A percentile compares a stretch with the other conserved stretches of the same genome.
These are phyloP conservation scores for Xanthoconium stramineum DNA, from an alignment of 768 basidiomycete genomes.

Conservation along the genomic window DNA sequence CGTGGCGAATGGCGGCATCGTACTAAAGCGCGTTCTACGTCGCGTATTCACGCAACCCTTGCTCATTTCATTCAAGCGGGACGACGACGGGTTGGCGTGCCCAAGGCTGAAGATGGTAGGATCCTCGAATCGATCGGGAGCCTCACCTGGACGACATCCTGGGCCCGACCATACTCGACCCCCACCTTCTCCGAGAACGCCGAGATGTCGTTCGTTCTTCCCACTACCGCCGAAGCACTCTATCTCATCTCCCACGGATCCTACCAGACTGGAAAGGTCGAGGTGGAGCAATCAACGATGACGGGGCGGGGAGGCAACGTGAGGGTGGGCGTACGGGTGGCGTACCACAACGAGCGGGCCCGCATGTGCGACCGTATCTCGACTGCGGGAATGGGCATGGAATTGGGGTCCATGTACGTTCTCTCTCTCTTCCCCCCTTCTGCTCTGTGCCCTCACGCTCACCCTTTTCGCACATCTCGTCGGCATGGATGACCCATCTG, in stretches of 20 bases:
- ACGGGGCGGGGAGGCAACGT: constrained; percentile 9
- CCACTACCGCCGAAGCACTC: constrained; percentile 27
- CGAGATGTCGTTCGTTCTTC: constrained; percentile 29
- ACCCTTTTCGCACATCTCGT: too few species aligned
- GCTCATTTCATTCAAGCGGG: neutral
- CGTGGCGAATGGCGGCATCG: neutral
- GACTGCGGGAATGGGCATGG: constrained; percentile 29
- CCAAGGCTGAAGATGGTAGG: constrained; percentile 13
- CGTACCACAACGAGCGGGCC: constrained; percentile 26
- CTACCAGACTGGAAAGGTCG: constrained; percentile 20
- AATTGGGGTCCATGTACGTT: constrained; percentile 36
- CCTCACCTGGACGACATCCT: constrained; percentile 16
- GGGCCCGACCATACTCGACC: constrained; percentile 16
- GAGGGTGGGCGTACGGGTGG: constrained; percentile 28
- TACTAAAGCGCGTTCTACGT: neutral
- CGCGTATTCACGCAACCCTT: too few species aligned
- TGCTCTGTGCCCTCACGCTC: neutral
- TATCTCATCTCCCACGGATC: constrained; percentile 33
- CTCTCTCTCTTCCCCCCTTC: neutral
- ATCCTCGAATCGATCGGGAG: constrained; percentile 11
- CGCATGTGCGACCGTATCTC: constrained; percentile 30
- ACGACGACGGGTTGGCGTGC: constrained; percentile 1
- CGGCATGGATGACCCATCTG: neutral
- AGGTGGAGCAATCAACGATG: constrained; percentile 13
- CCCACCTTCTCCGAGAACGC: constrained; percentile 13